A percentile compares a stretch with the other conserved stretches of the same genome.
Evolutionary conservation across 1,284 basidiomycete species (phyloP).

Genomic region (Ceratobasidium sp.): DNA sequence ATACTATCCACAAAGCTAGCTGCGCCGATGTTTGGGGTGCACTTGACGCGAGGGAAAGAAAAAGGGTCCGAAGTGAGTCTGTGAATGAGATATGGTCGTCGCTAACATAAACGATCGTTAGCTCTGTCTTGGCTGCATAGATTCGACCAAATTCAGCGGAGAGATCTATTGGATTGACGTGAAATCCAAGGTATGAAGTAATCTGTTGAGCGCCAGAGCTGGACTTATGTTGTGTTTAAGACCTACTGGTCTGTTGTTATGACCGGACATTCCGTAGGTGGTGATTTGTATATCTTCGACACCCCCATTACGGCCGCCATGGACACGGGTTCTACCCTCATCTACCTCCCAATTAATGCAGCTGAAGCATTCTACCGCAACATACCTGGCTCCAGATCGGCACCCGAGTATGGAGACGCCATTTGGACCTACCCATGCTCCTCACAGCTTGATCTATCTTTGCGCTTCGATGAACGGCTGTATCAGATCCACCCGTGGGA

Average conservation of each 20-base stretch:
- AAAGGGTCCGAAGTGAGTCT: slow-evolving; percentile 59
- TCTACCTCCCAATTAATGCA: slow-evolving; percentile 58
- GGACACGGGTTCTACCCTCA: slow-evolving; percentile 67
- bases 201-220: not conserved
- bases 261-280: slow-evolving; percentile 52
- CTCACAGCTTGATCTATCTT: slow-evolving; percentile 50
- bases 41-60: slow-evolving; percentile 57
- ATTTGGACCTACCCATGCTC: slow-evolving; percentile 63
- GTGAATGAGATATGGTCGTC: not conserved
- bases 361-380: slow-evolving; percentile 56
- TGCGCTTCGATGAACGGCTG: slow-evolving; percentile 58
- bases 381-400: slow-evolving; percentile 59
- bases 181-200: slow-evolving; percentile 49
- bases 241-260: slow-evolving; percentile 64
- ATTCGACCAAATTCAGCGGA: slow-evolving; percentile 56
- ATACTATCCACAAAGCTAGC: slow-evolving; percentile 55
- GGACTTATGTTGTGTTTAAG: slow-evolving; percentile 48
- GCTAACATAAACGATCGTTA: not conserved
- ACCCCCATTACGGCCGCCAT: slow-evolving; percentile 55
- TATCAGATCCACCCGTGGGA: slow-evolving; percentile 64
- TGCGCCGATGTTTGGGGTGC: slow-evolving; percentile 63
- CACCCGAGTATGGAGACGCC: slow-evolving; percentile 53
- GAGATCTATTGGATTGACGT: slow-evolving; percentile 62
- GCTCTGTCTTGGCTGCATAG: slow-evolving; percentile 40
- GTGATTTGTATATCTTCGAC: slow-evolving; percentile 22